Evolutionary conservation across 2,329 filamentous ascomycete species (phyloP), one percentile per base, ranked within the genome.

Genomic region (Ophiocordyceps camponoti-floridani): DNA sequence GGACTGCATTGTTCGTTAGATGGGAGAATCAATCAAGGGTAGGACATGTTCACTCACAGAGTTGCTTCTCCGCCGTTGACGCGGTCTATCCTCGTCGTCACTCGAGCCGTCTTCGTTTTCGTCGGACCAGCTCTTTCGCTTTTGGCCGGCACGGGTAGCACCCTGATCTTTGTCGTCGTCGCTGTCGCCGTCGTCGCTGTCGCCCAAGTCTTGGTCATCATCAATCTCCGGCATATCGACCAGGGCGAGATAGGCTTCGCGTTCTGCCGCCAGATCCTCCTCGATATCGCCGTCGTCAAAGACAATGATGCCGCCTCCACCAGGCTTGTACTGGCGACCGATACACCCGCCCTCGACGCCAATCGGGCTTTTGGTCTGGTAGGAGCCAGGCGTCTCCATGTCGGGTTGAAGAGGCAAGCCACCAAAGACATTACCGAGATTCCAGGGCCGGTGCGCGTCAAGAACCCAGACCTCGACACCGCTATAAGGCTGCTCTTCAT

Each of bases 281-380:
- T 89, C 83, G 43, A 98, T 88, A 59, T 98, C 91, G 1, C 89
- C 91, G 57, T 96, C 91, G 56, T 96, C 91, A 59, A 91, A 94
- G 2, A 95, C 87, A 48, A 98, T 76, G 40, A 98, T 83, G 0
- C 91, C 91, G 16, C 89, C 89, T 55, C 74, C 82, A 28, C 85
- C 83, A 5, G 84, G 77, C 50, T 75, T 79, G 58, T 93, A 95
- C 0, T 71, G 66, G 13, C 76, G 73, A 26, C 75, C 70, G 43
- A 96, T 75, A 46, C 77, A 77, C 1, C 88, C 89, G 41, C 77
- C 77, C 18, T 75, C 72, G 3, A 94, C 77, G 9, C 88, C 87
- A 11, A 62, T 56, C 7, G 75, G 75, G 49, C 72, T 73, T 48
- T 72, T 67, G 40, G 71, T 58, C 53, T 67, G 62, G 48, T 68